Evolutionary conservation across 2,329 filamentous ascomycete species (phyloP).

Genomic region (Berkeleyomyces basicola): DNA sequence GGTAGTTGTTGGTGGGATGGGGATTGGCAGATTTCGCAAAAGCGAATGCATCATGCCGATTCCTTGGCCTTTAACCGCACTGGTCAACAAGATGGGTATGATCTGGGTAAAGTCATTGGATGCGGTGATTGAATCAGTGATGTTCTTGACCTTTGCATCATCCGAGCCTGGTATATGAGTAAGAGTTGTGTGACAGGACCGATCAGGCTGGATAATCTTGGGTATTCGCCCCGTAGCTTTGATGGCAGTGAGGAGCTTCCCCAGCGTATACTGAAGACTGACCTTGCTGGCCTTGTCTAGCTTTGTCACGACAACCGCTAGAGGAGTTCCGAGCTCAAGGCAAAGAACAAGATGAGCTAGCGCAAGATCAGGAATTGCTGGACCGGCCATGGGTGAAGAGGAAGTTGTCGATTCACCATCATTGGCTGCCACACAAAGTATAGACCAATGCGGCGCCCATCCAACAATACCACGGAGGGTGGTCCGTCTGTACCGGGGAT

Average conservation of each 20-base stretch:
- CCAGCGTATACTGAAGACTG: conserved; percentile 52
- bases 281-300: conserved; percentile 66
- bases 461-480: conserved; percentile 80
- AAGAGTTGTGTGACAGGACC: conserved; percentile 33
- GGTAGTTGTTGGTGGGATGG: conserved; percentile 33
- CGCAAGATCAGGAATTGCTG: conserved; percentile 45
- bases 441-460: conserved; percentile 88
- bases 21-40: conserved; percentile 57
- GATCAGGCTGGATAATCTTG: conserved; percentile 48
- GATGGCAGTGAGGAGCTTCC: conserved; percentile 56
- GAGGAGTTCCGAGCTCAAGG: conserved; percentile 58
- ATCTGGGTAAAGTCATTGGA: conserved; percentile 24
- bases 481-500: conserved; percentile 76
- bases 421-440: conserved; percentile 75
- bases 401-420: conserved; percentile 33
- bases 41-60: conserved; percentile 71
- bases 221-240: conserved; percentile 62
- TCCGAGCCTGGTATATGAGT: conserved; percentile 40
- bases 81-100: conserved; percentile 78
- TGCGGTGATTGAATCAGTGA: conserved; percentile 34
- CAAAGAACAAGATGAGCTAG: conserved; percentile 73
- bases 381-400: not conserved
- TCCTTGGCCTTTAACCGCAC: conserved; percentile 68
- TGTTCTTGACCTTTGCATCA: conserved; percentile 37
- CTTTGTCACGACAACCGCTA: conserved; percentile 79